These are phyloP conservation scores for Cenchrus purpureus DNA, from an alignment of 176 grass and related monocot species.

Conservation along the genomic window DNA sequence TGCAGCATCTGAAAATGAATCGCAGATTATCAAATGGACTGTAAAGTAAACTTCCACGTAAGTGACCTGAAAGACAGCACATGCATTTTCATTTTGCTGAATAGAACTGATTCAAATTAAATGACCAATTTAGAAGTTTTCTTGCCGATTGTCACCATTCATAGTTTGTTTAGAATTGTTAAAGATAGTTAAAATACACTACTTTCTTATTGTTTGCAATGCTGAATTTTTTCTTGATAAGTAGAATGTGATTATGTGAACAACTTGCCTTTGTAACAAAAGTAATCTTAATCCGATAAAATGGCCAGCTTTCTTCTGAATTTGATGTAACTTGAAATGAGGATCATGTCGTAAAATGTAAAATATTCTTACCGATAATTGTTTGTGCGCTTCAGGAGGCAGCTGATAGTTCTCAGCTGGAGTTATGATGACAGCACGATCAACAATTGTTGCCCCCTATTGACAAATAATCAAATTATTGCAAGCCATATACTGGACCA, in stretches of 20 bases:
- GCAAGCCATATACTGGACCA: constrained; percentile 21
- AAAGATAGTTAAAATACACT: neutral
- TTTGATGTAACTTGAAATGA: constrained; percentile 8
- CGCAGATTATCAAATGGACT: neutral
- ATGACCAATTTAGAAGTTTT: neutral
- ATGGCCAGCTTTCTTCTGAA: neutral
- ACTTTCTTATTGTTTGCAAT: neutral
- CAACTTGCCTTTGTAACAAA: neutral
- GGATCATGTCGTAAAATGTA: neutral
- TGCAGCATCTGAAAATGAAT: neutral
- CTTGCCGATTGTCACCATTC: neutral
- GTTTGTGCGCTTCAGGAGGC: constrained; percentile 65
- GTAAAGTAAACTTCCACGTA: neutral
- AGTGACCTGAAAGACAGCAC: neutral
- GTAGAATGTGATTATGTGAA: neutral
- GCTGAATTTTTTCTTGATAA: neutral
- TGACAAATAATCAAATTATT: constrained; percentile 24
- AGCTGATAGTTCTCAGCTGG: constrained; percentile 84
- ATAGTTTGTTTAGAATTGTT: constrained; percentile 14
- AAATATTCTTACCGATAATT: constrained; percentile 53
- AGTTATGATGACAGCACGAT: constrained; percentile 82
- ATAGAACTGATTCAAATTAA: neutral
- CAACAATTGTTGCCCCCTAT: constrained; percentile 92
- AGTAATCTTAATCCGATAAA: neutral
- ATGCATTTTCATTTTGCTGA: neutral